Conservation (phyloP, 2,329 filamentous ascomycete genomes). For the Mollisia scopiformis region DNA sequence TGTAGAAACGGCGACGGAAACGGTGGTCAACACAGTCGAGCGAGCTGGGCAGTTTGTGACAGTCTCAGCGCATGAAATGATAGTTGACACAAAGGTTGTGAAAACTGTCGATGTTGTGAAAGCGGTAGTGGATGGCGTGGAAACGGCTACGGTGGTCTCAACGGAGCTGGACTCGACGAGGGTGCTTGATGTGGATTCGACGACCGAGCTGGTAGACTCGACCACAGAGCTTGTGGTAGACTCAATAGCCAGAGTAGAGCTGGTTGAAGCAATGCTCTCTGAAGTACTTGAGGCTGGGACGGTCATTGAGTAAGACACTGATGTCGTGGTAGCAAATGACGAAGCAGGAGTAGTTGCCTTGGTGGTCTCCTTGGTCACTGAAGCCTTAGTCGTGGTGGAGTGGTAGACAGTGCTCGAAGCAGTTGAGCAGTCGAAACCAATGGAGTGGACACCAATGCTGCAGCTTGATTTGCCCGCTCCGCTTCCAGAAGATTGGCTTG, state of each 20-base stretch:
- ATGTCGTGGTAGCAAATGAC: neutral
- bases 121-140: slow-evolving; percentile 1
- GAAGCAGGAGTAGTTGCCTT: slow-evolving; percentile 16
- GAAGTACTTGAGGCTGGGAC: neutral
- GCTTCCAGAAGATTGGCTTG: slow-evolving; percentile 50
- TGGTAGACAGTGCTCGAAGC: slow-evolving; percentile 26
- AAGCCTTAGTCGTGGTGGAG: slow-evolving; percentile 16
- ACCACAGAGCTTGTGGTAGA: neutral
- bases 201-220: slow-evolving; percentile 4
- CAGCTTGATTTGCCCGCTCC: slow-evolving; percentile 60
- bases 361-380: slow-evolving; percentile 20
- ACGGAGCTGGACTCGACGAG: slow-evolving; percentile 12
- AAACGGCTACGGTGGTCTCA: slow-evolving; percentile 2
- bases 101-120: slow-evolving; percentile 48
- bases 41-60: slow-evolving; percentile 53
- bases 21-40: slow-evolving; percentile 22
- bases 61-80: slow-evolving; percentile 51
- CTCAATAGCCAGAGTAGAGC: neutral
- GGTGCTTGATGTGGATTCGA: slow-evolving; percentile 11
- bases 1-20: slow-evolving; percentile 11
- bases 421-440: slow-evolving; percentile 72
- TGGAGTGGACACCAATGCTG: slow-evolving; percentile 72
- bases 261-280: slow-evolving; percentile 1
- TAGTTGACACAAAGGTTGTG: slow-evolving; percentile 51
- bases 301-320: neutral